Evolutionary conservation across 2,329 filamentous ascomycete genomes (phyloP), one percentile per base, ranked within the genome.

Genomic region (Hortaea sp.): DNA sequence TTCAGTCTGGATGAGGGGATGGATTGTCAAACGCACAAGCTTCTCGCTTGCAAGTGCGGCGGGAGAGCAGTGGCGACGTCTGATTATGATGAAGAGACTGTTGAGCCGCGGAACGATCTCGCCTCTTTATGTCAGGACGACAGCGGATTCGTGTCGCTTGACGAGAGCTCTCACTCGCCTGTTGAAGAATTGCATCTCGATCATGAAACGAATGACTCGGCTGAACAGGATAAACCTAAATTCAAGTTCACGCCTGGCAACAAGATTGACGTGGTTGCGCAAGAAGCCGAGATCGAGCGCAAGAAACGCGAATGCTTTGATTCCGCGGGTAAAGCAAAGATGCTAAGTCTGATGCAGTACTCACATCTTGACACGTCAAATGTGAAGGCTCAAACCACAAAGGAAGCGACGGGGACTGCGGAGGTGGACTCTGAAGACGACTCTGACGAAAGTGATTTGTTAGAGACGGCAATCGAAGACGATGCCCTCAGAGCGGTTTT

Each of bases 21-120:
- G 7, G 67, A 66, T 5, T 84, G 82, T 47, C 79, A 83, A 57
- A 86, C 82, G 2, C 83, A 86, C 59, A 78, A 84, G 43, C 64
- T 85, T 1, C 63, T 86, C 0, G 75, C 74, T 0, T 86, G 83
- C 62, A 62, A 63, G 1, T 86, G 83, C 57, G 72, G 70, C 5
- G 81, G 81, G 0, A 68, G 61, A 6, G 81, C 79, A 7, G 53
- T 50, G 27, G 53, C 54, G 7, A 47, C 53, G n/a, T 45, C 48
- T 10, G 43, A 47, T 1, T 55, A 53, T 5, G 48, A 56, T 1
- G 60, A 63, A 4, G 49, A 48, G 1, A 42, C 35, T 4, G 29
- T 45, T 4, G 38, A 31, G 5, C 30, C 45, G 31, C 53, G 56
- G 31, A 61, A 58, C 30, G 57, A 63, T 44, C 52, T 59, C 13